Conservation (phyloP, 1,284 basidiomycete genomes). For the Malassezia restricta region DNA sequence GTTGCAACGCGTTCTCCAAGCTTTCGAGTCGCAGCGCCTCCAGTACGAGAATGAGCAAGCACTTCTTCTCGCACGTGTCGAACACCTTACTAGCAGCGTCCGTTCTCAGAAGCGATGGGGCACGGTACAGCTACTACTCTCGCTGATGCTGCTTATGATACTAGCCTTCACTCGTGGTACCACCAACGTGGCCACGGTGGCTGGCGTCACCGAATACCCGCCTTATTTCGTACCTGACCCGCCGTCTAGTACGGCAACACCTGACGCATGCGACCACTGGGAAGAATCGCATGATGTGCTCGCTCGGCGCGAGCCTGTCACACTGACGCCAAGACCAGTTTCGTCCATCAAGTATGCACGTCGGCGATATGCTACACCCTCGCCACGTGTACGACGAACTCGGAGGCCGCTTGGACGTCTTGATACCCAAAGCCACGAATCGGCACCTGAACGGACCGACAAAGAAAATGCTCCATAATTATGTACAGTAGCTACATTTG, state of each 20-base stretch:
- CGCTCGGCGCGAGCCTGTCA: background rate
- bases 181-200: background rate
- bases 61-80: slow-evolving; percentile 57
- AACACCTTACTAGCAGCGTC: slow-evolving; percentile 64
- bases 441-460: background rate
- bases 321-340: slow-evolving; percentile 3
- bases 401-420: background rate
- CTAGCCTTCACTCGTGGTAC: slow-evolving; percentile 71
- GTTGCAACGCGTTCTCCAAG: slow-evolving; percentile 55
- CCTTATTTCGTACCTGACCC: too few species aligned
- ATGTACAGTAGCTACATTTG: background rate
- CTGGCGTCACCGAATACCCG: too few species aligned
- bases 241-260: too few species aligned
- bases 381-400: background rate
- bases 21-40: slow-evolving; percentile 57
- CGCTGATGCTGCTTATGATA: slow-evolving; percentile 66
- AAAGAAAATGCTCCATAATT: background rate
- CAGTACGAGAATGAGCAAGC: slow-evolving; percentile 60
- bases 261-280: too few species aligned
- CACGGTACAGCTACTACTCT: slow-evolving; percentile 65
- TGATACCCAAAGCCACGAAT: background rate
- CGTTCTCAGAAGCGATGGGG: slow-evolving; percentile 69
- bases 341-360: slow-evolving; percentile 7
- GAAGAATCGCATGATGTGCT: too few species aligned
- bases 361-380: background rate